Conservation (phyloP, 805 yeast genomes). For the Saccharomycopsis sp. region DNA sequence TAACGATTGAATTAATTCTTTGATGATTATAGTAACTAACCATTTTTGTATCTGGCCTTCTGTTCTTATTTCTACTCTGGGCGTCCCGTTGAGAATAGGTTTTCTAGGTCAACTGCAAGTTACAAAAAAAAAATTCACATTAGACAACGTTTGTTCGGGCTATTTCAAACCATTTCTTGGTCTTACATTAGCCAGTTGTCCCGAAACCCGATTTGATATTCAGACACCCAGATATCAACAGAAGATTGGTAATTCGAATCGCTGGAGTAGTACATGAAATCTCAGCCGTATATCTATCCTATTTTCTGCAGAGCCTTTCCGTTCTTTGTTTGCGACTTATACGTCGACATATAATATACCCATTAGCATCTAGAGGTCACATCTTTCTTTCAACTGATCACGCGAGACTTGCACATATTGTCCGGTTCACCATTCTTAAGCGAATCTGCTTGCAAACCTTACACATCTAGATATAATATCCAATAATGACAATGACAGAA, state of each 20-base stretch:
- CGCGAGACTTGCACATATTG: too few relatives aligned
- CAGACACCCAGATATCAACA: too few relatives aligned
- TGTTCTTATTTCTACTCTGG: neutral
- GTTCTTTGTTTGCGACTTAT: too few relatives aligned
- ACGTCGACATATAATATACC: too few relatives aligned
- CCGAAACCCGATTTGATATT: neutral
- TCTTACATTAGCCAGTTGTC: neutral
- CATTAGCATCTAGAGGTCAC: too few relatives aligned
- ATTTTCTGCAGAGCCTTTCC: too few relatives aligned
- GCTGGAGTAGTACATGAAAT: too few relatives aligned
- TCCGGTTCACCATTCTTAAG: too few relatives aligned
- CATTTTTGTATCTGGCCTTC: neutral
- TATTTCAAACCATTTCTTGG: neutral
- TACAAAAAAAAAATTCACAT: neutral
- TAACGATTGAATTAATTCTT: neutral
- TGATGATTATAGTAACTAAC: neutral
- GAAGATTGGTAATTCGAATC: neutral
- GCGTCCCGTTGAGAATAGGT: neutral
- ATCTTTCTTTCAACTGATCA: too few relatives aligned
- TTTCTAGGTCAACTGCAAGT: neutral
- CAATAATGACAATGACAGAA: constrained; percentile 10
- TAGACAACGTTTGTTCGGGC: neutral
- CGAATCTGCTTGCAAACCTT: too few relatives aligned
- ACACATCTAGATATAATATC: too few relatives aligned
- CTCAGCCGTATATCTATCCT: too few relatives aligned